Base-by-base conservation (phyloP, 2,329 filamentous ascomycete genomes). In the Diplodia mutila region DNA sequence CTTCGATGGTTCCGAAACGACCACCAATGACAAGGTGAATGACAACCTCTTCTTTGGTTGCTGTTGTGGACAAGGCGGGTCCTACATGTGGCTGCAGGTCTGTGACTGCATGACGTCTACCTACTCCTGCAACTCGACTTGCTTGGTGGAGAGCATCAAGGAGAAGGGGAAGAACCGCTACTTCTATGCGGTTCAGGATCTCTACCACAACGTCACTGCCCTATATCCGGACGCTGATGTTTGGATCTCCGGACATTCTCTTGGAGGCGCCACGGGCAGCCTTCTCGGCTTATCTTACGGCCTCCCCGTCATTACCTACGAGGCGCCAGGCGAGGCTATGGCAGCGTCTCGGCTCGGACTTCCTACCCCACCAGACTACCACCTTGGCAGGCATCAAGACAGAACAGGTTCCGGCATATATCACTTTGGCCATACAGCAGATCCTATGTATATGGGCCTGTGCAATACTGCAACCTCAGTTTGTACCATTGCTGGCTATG, bases 31-130 rank as follows among this genome's bases (percentile, higher is more conserved):
- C 81, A 99, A 99, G 82, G 84, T 94, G 75, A 99, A 98, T 77
- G 95, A 99, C 80, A 99, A 99, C 76, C 85, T 99, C 11, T 97
- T 97, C 80, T 97, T 97, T 81, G 97, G 94, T 76, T 99, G 95
- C 81, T 99, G 95, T 79, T 99, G 95, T 80, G 95, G 89, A 4
- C 93, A 97, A 80, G 94, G 96, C 73, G 93, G 94, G 0, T 92
- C 93, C 71, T 93, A 90, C 81, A 88, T 93, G 18, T 97, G 93
- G 90, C 90, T 91, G 69, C 91, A 96, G 76, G 93, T 97, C 67
- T 99, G 95, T 80, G 91, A 97, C 77, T 99, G 95, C 77, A 92
- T 93, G 70, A 92, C 91, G 1, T 87, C 89, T 12, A 92, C 93
- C 0, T 98, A 93, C 76, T 90, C 90, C 16, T 97, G 94, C 83